These are phyloP conservation scores for Conticribra weissflogii DNA, from an alignment of 108 stramenopile genomes.

Conservation along the genomic window DNA sequence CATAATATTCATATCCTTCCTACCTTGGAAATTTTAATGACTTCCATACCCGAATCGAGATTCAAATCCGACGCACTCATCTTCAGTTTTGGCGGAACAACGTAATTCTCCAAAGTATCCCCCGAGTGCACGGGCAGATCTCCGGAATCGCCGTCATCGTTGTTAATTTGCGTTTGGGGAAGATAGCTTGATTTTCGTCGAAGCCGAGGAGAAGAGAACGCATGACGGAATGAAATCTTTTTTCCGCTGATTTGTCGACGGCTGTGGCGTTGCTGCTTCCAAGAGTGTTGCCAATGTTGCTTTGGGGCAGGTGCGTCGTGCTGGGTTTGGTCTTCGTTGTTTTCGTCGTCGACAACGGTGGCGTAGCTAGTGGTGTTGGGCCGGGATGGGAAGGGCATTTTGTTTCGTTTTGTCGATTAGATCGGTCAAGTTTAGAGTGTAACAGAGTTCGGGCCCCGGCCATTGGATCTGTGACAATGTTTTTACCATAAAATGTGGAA, in stretches of 20 bases:
- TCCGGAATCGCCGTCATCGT: not conserved
- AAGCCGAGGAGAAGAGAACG: not conserved
- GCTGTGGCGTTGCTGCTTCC: not conserved
- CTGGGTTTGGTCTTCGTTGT: constrained; percentile 2
- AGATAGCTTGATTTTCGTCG: not conserved
- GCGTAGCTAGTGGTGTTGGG: constrained; percentile 4
- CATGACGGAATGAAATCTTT: not conserved
- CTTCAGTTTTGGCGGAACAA: constrained; percentile 29
- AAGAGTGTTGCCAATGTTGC: not conserved
- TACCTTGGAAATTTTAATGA: constrained; percentile 81
- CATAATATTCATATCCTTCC: constrained; percentile 11
- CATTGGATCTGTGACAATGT: too few relatives aligned
- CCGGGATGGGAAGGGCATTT: constrained; percentile 3
- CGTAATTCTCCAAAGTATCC: constrained; percentile 28
- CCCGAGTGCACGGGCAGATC: constrained; percentile 30
- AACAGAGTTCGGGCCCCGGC: too few relatives aligned
- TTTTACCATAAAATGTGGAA: too few relatives aligned
- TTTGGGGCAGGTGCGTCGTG: too few relatives aligned
- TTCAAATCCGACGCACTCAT: constrained; percentile 11
- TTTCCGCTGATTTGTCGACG: constrained; percentile 12
- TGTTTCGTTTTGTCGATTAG: not conserved
- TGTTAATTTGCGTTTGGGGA: not conserved
- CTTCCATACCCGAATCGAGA: constrained; percentile 48
- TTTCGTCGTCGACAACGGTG: constrained; percentile 1
- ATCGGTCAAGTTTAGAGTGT: too few relatives aligned